A percentile compares a stretch with the other conserved stretches of the same genome.
Evolutionary conservation across 148 eudicot species (phyloP).

Genomic region (Silene conica): DNA sequence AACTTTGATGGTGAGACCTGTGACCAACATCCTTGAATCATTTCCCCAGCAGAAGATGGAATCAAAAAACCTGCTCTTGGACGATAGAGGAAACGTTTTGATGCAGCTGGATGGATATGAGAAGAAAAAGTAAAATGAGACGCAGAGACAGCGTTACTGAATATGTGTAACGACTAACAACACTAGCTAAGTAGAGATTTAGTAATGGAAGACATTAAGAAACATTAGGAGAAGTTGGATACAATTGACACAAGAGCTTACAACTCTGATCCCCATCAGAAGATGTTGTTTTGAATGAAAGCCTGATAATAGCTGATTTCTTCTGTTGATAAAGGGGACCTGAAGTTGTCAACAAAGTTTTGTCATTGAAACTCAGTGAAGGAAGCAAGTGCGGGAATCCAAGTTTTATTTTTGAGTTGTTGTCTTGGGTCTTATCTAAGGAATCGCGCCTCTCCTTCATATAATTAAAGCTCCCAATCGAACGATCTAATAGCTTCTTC

Average conservation of each 20-base stretch:
- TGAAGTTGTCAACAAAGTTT: slow-evolving; percentile 25
- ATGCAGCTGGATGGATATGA: slow-evolving; percentile 46
- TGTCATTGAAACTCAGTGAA: slow-evolving; percentile 48
- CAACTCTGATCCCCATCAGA: slow-evolving; percentile 52
- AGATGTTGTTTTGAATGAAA: slow-evolving; percentile 64
- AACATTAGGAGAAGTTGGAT: background rate
- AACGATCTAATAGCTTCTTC: slow-evolving; percentile 42
- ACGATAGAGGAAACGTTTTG: slow-evolving; percentile 43
- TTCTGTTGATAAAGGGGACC: slow-evolving; percentile 35
- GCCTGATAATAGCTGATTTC: slow-evolving; percentile 59
- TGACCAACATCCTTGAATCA: slow-evolving; percentile 57
- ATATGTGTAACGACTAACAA: no score
- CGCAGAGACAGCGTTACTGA: no score
- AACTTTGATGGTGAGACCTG: slow-evolving; percentile 62
- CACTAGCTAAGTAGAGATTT: no score
- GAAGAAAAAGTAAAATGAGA: no score
- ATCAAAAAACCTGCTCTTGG: slow-evolving; percentile 67
- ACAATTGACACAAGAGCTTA: slow-evolving; percentile 14
- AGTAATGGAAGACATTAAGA: no score
- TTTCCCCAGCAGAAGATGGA: slow-evolving; percentile 53
- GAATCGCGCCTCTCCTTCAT: slow-evolving; percentile 35
- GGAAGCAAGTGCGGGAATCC: slow-evolving; percentile 44
- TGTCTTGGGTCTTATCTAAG: slow-evolving; percentile 25
- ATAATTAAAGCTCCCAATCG: slow-evolving; percentile 45
- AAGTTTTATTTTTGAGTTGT: slow-evolving; percentile 33